Conservation (phyloP, 306 rosid species). For the Corylus heterophylla region DNA sequence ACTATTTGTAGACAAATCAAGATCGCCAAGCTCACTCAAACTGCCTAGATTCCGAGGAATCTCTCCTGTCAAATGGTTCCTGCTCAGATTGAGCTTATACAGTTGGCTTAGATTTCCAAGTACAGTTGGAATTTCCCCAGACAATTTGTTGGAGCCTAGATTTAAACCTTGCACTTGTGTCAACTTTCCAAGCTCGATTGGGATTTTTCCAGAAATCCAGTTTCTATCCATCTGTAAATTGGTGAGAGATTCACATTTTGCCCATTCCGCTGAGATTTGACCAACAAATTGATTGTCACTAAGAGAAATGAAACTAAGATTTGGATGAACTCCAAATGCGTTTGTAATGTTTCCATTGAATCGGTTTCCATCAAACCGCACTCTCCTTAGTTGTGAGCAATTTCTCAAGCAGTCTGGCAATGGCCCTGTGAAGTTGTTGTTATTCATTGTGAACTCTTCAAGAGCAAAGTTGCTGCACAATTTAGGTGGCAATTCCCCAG, state of each 20-base stretch:
- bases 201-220: slow-evolving; percentile 58
- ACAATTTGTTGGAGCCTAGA: slow-evolving; percentile 18
- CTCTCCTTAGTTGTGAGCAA: slow-evolving; percentile 43
- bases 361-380: slow-evolving; percentile 54
- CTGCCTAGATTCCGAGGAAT: slow-evolving; percentile 33
- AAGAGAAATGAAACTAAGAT: slow-evolving; percentile 31
- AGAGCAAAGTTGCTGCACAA: slow-evolving; percentile 44
- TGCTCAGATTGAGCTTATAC: slow-evolving; percentile 35
- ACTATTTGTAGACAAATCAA: slow-evolving; percentile 56
- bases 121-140: slow-evolving; percentile 48
- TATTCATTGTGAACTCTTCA: slow-evolving; percentile 23
- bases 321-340: slow-evolving; percentile 36
- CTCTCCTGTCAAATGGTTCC: slow-evolving; percentile 49
- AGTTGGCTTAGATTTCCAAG: slow-evolving; percentile 45
- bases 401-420: slow-evolving; percentile 61
- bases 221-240: slow-evolving; percentile 44
- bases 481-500: slow-evolving; percentile 62
- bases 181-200: slow-evolving; percentile 45
- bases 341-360: slow-evolving; percentile 61
- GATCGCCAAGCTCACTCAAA: slow-evolving; percentile 27
- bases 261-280: slow-evolving; percentile 56
- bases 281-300: slow-evolving; percentile 52
- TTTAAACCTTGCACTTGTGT: slow-evolving; percentile 24
- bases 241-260: slow-evolving; percentile 44
- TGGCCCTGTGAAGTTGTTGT: slow-evolving; percentile 54